phyloP scores from a whole-genome alignment of 352 stramenopile species.

The Phytophthora melonis region DNA sequence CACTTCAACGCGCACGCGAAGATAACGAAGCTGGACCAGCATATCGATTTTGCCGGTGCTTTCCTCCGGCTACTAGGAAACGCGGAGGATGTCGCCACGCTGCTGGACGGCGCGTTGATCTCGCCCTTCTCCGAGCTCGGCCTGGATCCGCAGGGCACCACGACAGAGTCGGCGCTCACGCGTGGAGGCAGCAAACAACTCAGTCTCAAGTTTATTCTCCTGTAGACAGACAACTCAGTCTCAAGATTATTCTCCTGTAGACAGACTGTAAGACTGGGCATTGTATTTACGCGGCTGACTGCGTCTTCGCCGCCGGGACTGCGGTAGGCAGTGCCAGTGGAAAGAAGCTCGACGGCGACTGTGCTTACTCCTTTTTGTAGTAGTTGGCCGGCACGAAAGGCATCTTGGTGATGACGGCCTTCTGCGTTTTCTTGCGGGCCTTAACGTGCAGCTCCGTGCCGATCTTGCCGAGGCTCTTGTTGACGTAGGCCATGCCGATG shows the following conservation, averaged over 20 bases:
- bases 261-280: no score
- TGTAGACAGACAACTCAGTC: slow-evolving; percentile 67
- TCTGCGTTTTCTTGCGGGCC: slow-evolving; percentile 96
- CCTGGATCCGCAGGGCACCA: slow-evolving; percentile 59
- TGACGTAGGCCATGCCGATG: slow-evolving; percentile 99
- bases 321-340: slow-evolving; percentile 17
- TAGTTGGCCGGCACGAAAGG: slow-evolving; percentile 98
- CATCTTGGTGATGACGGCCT: slow-evolving; percentile 97
- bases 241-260: slow-evolving; percentile 80
- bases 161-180: slow-evolving; percentile 38
- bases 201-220: slow-evolving; percentile 76
- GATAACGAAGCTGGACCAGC: slow-evolving; percentile 64
- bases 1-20: slow-evolving; percentile 64
- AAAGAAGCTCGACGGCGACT: slow-evolving; percentile 8
- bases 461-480: slow-evolving; percentile 90
- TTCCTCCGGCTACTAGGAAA: slow-evolving; percentile 59
- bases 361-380: slow-evolving; percentile 89
- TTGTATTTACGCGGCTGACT: slow-evolving; percentile 5
- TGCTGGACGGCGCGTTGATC: slow-evolving; percentile 63
- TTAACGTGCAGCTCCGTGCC: slow-evolving; percentile 96
- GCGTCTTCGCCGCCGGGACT: slow-evolving; percentile 22
- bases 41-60: slow-evolving; percentile 64
- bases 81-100: slow-evolving; percentile 37
- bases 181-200: slow-evolving; percentile 68
- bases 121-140: slow-evolving; percentile 66